phyloP scores from a whole-genome alignment of 805 yeast genomes.

The Metschnikowia continentalis region DNA sequence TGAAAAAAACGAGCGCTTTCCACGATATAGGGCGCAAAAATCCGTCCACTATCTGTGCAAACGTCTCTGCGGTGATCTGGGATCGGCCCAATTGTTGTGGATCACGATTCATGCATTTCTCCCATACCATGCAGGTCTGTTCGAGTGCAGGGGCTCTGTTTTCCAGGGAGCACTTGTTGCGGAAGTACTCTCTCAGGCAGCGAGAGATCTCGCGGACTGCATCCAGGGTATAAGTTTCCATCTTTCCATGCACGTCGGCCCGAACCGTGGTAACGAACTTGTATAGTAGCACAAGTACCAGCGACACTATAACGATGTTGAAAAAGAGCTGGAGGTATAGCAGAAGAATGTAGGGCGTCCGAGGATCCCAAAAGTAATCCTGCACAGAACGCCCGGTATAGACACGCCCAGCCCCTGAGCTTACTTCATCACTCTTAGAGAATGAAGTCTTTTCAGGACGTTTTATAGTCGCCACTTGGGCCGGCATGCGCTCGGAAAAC shows the following conservation, averaged over 20 bases:
- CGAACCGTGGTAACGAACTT: conserved; percentile 53
- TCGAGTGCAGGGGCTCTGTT: conserved; percentile 72
- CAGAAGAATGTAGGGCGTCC: conserved; percentile 53
- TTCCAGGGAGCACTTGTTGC: conserved; percentile 68
- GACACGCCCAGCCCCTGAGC: not conserved
- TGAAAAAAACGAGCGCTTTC: conserved; percentile 55
- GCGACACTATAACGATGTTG: conserved; percentile 49
- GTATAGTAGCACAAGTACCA: conserved; percentile 49
- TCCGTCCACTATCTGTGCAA: conserved; percentile 78
- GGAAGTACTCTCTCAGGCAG: conserved; percentile 65
- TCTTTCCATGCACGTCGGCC: conserved; percentile 66
- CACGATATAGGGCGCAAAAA: conserved; percentile 68
- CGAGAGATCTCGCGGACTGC: conserved; percentile 58
- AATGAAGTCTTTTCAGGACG: not conserved
- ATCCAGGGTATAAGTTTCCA: conserved; percentile 58
- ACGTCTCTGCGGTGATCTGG: conserved; percentile 70
- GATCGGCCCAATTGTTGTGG: conserved; percentile 67
- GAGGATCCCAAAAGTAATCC: conserved; percentile 33
- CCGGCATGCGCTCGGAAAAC: not conserved
- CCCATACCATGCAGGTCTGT: conserved; percentile 66
- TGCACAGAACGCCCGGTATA: not conserved
- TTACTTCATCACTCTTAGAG: not conserved
- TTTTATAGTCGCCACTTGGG: not conserved
- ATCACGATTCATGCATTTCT: conserved; percentile 76
- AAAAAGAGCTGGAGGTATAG: conserved; percentile 61